These are phyloP conservation scores for Paramyrothecium sp. DNA, from an alignment of 2,329 filamentous ascomycete species.

Conservation along the genomic window DNA sequence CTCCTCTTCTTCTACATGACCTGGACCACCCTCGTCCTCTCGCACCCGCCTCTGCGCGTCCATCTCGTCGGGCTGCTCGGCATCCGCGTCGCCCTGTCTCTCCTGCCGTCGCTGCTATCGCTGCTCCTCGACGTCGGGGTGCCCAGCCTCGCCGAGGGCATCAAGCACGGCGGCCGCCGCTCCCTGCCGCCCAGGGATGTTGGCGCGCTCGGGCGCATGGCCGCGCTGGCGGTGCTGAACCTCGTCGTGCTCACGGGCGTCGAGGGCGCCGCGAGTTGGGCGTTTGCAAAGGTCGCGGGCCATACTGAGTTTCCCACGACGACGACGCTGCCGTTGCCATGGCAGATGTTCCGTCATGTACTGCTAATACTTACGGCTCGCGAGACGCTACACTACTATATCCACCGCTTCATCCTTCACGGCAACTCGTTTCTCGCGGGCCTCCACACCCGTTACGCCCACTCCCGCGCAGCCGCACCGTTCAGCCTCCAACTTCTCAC, in stretches of 20 bases:
- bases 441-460: slow-evolving; percentile 45
- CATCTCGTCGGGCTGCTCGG: slow-evolving; percentile 71
- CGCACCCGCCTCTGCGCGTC: slow-evolving; percentile 71
- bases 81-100: slow-evolving; percentile 67
- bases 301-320: slow-evolving; percentile 45
- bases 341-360: slow-evolving; percentile 51
- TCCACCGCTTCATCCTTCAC: slow-evolving; percentile 74
- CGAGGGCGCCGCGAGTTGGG: slow-evolving; percentile 41
- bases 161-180: slow-evolving; percentile 64
- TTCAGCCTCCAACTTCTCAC: slow-evolving; percentile 64
- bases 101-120: slow-evolving; percentile 71
- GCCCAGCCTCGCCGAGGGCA: slow-evolving; percentile 64
- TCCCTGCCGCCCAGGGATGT: slow-evolving; percentile 47
- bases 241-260: slow-evolving; percentile 39
- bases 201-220: slow-evolving; percentile 28
- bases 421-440: slow-evolving; percentile 32
- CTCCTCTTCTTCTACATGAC: slow-evolving; percentile 88
- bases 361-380: slow-evolving; percentile 40
- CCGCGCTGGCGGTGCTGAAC: slow-evolving; percentile 45
- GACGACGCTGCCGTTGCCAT: slow-evolving; percentile 50
- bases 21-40: slow-evolving; percentile 80
- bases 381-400: slow-evolving; percentile 67
- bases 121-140: slow-evolving; percentile 70
- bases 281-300: slow-evolving; percentile 29
- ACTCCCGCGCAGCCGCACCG: slow-evolving; percentile 53